These are phyloP conservation scores for Athelia sp. DNA, from an alignment of 1,284 basidiomycete genomes.

Conservation along the genomic window DNA sequence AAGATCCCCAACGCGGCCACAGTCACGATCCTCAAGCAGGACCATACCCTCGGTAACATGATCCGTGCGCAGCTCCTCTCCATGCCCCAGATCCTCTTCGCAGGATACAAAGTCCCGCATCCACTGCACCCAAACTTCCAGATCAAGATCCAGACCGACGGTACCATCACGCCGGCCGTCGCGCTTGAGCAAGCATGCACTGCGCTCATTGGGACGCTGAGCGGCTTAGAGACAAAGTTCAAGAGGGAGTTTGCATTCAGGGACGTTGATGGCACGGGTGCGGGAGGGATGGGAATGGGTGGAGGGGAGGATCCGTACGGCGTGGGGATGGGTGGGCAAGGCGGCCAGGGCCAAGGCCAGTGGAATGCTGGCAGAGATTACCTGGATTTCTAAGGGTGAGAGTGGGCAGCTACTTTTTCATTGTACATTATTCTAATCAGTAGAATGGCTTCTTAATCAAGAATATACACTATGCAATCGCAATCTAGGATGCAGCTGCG, in stretches of 20 bases:
- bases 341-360: constrained; percentile 30
- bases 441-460: background rate
- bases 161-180: constrained; percentile 76
- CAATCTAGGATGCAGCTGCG: too few relatives aligned
- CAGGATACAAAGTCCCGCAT: constrained; percentile 97
- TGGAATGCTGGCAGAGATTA: constrained; percentile 56
- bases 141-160: constrained; percentile 95
- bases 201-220: constrained; percentile 76
- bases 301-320: constrained; percentile 60
- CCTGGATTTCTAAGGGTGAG: constrained; percentile 50
- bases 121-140: constrained; percentile 92
- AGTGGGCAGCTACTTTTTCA: too few relatives aligned
- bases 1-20: constrained; percentile 97
- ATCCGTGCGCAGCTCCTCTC: constrained; percentile 89
- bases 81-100: constrained; percentile 86
- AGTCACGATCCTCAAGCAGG: constrained; percentile 91
- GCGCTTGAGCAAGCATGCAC: constrained; percentile 84
- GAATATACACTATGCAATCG: constrained; percentile 4
- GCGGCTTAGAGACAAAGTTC: constrained; percentile 65
- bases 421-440: too few relatives aligned
- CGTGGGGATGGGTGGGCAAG: constrained; percentile 27
- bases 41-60: constrained; percentile 97
- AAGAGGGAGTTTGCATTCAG: constrained; percentile 74
- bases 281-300: too few relatives aligned
- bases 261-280: constrained; percentile 46